A percentile compares a stretch with the other conserved stretches of the same genome.
These are phyloP conservation scores for Cytospora schulzeri DNA, from an alignment of 2,329 filamentous ascomycete genomes.

Conservation along the genomic window DNA sequence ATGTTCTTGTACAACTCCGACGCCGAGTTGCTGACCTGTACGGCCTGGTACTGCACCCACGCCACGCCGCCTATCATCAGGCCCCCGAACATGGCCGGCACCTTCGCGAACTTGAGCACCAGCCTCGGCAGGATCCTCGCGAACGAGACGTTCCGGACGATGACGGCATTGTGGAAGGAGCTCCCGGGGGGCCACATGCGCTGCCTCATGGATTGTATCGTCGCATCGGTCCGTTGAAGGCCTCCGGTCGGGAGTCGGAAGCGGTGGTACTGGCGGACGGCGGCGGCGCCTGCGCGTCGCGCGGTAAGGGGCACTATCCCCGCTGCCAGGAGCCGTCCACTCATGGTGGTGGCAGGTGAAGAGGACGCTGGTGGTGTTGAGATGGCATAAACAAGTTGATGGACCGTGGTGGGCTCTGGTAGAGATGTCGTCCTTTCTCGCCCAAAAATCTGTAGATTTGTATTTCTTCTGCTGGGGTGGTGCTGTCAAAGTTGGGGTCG, in stretches of 20 bases:
- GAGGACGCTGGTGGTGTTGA: constrained; percentile 13
- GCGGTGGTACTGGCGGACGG: constrained; percentile 57
- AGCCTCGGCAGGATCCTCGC: constrained; percentile 76
- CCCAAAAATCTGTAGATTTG: neutral
- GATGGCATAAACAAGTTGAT: constrained; percentile 26
- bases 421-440: constrained; percentile 3
- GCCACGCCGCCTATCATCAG: constrained; percentile 83
- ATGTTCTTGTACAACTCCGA: constrained; percentile 75
- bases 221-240: constrained; percentile 66
- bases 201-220: constrained; percentile 61
- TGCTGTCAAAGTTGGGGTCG: constrained; percentile 8
- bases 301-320: constrained; percentile 65
- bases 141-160: constrained; percentile 65
- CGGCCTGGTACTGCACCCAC: constrained; percentile 95
- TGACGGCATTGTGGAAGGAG: constrained; percentile 78
- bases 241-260: constrained; percentile 70
- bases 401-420: neutral
- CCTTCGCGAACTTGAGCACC: constrained; percentile 82
- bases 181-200: constrained; percentile 80
- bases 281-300: constrained; percentile 57
- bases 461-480: neutral
- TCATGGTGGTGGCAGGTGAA: constrained; percentile 53
- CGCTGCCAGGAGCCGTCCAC: constrained; percentile 74
- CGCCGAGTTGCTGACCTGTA: constrained; percentile 77
- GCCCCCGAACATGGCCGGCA: constrained; percentile 90